A percentile compares a stretch with the other conserved stretches of the same genome.
Evolutionary conservation across 2,329 filamentous ascomycete genomes (phyloP).

Genomic region (Fusarium multiceps): DNA sequence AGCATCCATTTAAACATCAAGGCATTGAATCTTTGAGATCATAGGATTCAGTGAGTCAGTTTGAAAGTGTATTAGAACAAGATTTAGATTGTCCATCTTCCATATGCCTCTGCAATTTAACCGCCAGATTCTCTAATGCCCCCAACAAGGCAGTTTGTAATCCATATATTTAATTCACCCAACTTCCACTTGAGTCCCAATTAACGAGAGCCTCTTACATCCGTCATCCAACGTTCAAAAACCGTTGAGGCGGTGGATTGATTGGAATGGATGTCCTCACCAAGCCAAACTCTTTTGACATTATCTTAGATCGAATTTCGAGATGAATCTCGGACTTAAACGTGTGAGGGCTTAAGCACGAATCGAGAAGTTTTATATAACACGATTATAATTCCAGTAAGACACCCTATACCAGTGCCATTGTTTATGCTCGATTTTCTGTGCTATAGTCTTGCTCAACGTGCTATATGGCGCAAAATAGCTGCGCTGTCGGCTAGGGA

Average conservation of each 20-base stretch:
- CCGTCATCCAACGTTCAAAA: neutral
- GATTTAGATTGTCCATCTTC: neutral
- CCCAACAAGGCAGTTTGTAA: neutral
- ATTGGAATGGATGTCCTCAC: neutral
- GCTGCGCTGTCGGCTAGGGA: constrained; percentile 36
- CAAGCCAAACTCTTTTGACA: neutral
- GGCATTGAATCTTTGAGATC: neutral
- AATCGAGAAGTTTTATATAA: neutral
- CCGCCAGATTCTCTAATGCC: neutral
- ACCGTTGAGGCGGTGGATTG: neutral
- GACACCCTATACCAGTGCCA: neutral
- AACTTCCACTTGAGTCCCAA: neutral
- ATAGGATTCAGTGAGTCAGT: constrained; percentile 1
- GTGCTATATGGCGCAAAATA: constrained; percentile 24
- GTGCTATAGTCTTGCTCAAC: neutral
- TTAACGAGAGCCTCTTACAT: neutral
- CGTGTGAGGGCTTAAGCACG: neutral
- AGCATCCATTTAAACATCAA: constrained; percentile 1
- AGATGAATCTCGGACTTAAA: neutral
- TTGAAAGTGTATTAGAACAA: neutral
- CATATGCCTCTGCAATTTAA: neutral
- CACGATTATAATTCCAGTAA: neutral
- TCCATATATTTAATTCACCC: neutral
- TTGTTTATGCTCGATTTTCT: neutral
- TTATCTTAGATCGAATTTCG: neutral